phyloP scores from a whole-genome alignment of 805 yeast genomes.

The Candida qinlingensis region DNA sequence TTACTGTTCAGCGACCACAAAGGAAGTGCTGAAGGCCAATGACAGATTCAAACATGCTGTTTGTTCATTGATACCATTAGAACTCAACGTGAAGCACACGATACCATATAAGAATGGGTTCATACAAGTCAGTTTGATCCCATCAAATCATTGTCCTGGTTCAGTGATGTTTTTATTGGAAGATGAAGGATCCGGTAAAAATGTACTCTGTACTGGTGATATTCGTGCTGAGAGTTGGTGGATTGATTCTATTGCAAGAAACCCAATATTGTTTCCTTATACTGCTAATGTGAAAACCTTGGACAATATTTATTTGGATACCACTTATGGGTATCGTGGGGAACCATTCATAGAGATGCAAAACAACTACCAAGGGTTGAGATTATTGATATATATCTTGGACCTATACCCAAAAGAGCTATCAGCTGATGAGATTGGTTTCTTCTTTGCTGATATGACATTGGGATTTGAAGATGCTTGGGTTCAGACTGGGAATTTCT shows the following conservation, averaged over 20 bases:
- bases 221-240: constrained; percentile 52
- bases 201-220: constrained; percentile 53
- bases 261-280: constrained; percentile 40
- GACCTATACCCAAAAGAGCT: constrained; percentile 33
- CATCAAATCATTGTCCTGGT: constrained; percentile 58
- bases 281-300: constrained; percentile 27
- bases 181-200: constrained; percentile 11
- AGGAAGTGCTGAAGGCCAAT: constrained; percentile 11
- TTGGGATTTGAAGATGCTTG: constrained; percentile 54
- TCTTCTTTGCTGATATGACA: constrained; percentile 35
- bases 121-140: constrained; percentile 37
- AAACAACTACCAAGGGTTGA: constrained; percentile 38
- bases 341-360: constrained; percentile 44
- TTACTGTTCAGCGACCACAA: constrained; percentile 43
- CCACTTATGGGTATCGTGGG: constrained; percentile 45
- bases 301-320: constrained; percentile 47
- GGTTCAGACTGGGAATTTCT: constrained; percentile 29
- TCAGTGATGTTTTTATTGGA: constrained; percentile 49
- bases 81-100: constrained; percentile 16
- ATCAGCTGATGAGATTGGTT: constrained; percentile 29
- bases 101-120: constrained; percentile 14
- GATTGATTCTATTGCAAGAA: constrained; percentile 32
- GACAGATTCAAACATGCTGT: constrained; percentile 10
- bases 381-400: constrained; percentile 29
- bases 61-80: constrained; percentile 13